These are phyloP conservation scores for Cardamine occulta DNA, from an alignment of 345 rosid species.

Conservation along the genomic window DNA sequence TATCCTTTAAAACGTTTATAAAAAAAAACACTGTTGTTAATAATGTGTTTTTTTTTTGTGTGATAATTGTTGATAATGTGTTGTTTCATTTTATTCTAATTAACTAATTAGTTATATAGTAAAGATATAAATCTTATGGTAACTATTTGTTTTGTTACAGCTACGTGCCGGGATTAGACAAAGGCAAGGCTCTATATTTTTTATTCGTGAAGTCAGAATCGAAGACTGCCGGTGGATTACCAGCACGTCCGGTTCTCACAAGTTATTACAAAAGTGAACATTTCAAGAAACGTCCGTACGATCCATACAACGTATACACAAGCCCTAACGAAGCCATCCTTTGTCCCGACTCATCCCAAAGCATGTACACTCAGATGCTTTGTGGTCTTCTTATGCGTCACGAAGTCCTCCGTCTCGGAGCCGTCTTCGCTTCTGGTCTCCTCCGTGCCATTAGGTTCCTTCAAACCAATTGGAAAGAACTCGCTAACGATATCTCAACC, in stretches of 20 bases:
- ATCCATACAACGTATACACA: constrained; percentile 76
- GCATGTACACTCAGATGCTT: constrained; percentile 93
- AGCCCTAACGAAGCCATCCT: constrained; percentile 90
- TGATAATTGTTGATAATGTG: no score
- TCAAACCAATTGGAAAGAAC: constrained; percentile 64
- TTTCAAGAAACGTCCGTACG: constrained; percentile 69
- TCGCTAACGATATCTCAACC: constrained; percentile 56
- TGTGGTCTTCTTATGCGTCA: constrained; percentile 75
- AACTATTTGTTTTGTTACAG: constrained; percentile 43
- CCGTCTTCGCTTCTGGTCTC: constrained; percentile 89
- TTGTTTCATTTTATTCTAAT: background rate
- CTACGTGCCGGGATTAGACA: constrained; percentile 73
- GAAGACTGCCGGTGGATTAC: constrained; percentile 77
- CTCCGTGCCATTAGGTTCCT: constrained; percentile 82
- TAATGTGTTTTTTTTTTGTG: no score
- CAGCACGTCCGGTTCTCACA: constrained; percentile 91
- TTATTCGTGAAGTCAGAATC: constrained; percentile 78
- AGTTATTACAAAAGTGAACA: constrained; percentile 85
- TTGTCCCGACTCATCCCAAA: constrained; percentile 79
- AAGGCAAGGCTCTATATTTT: constrained; percentile 83
- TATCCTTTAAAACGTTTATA: background rate
- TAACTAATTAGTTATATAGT: background rate
- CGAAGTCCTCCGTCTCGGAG: constrained; percentile 84
- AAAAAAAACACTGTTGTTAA: no score
- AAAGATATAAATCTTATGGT: background rate